A percentile compares a stretch with the other conserved stretches of the same genome.
These are phyloP conservation scores for Solanum gandarillasii DNA, from an alignment of 257 asterid species.

Conservation along the genomic window DNA sequence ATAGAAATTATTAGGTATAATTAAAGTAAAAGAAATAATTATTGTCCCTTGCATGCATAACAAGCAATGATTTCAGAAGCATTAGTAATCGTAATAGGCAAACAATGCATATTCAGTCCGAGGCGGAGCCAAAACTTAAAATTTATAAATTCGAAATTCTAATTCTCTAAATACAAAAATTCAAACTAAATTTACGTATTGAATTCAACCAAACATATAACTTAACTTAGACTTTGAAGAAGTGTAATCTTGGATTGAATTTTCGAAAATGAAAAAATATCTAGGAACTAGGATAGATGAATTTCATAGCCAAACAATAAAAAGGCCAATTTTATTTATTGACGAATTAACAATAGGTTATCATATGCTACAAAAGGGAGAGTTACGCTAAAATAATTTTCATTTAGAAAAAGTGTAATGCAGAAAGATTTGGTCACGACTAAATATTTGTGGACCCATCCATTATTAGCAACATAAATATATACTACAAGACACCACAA, in stretches of 20 bases:
- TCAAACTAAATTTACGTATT: not conserved
- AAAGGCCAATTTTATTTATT: not conserved
- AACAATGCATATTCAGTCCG: fast-evolving
- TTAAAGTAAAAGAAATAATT: not conserved
- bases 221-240: not conserved
- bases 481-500: not conserved
- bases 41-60: not conserved
- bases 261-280: not conserved
- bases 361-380: not conserved
- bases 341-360: not conserved
- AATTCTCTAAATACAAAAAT: not conserved
- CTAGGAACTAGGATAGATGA: too few species aligned
- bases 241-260: not conserved
- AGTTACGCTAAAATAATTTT: not conserved
- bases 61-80: not conserved
- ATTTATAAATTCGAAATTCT: not conserved
- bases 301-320: fast-evolving
- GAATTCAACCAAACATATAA: fast-evolving
- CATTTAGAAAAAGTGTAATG: not conserved
- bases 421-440: not conserved
- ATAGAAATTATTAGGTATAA: not conserved
- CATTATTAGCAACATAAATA: not conserved
- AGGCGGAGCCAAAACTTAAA: not conserved
- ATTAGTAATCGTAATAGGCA: not conserved
- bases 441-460: not conserved